phyloP scores from a whole-genome alignment of 192 early-diverging fungal species.

The Coemansia sp. region DNA sequence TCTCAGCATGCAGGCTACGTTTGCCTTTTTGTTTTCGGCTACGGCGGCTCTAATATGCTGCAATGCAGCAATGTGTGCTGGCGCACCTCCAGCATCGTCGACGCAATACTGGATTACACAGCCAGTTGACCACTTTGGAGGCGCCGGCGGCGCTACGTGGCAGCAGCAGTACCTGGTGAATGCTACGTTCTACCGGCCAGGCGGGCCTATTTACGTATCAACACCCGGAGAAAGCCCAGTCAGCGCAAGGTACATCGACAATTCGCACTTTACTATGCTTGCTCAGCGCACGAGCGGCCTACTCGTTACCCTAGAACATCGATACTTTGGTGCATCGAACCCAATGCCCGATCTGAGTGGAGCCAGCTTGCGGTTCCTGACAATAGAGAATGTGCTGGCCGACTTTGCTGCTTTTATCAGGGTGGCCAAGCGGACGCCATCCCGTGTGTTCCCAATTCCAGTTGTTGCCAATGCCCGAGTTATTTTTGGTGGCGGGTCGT shows the following conservation, averaged over 20 bases:
- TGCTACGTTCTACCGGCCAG: conserved; percentile 33
- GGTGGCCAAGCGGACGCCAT: conserved; percentile 10
- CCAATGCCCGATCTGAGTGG: conserved; percentile 45
- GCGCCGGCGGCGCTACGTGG: conserved; percentile 19
- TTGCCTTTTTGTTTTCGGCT: background rate
- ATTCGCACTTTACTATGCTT: conserved; percentile 24
- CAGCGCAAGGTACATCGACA: conserved; percentile 15
- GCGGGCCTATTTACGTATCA: conserved; percentile 38
- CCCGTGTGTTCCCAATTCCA: conserved; percentile 6
- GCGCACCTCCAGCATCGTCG: conserved; percentile 3
- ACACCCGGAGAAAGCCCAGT: conserved; percentile 33
- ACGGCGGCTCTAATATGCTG: background rate
- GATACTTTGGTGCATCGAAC: conserved; percentile 60
- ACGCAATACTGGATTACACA: conserved; percentile 33
- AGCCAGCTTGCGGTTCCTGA: conserved; percentile 26
- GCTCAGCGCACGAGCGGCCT: conserved; percentile 56
- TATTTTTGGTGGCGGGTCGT: conserved; percentile 70
- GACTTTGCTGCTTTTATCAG: conserved; percentile 36
- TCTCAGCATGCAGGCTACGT: background rate
- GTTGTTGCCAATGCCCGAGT: conserved; percentile 47
- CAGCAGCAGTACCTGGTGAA: conserved; percentile 46
- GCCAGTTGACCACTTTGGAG: conserved; percentile 39
- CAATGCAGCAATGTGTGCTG: background rate
- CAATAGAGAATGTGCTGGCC: conserved; percentile 32
- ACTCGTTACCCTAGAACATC: conserved; percentile 58